These are phyloP conservation scores for Coemansia sp. DNA, from an alignment of 192 early-diverging fungal species.

Conservation along the genomic window DNA sequence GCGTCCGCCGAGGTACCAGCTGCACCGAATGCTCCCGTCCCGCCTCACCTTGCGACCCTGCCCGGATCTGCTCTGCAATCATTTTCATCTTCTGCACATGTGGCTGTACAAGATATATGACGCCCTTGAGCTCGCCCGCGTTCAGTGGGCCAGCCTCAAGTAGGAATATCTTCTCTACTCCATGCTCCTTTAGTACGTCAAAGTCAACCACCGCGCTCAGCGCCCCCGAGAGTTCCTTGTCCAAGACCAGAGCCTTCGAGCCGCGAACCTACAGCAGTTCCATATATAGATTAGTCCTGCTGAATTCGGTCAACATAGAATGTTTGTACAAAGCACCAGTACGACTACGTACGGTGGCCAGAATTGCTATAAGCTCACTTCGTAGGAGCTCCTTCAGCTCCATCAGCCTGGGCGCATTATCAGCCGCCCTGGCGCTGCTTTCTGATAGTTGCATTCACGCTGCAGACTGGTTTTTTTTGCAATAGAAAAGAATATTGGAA, in stretches of 20 bases:
- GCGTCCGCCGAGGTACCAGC: slow-evolving; percentile 86
- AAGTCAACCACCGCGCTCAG: slow-evolving; percentile 88
- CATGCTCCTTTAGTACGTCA: slow-evolving; percentile 89
- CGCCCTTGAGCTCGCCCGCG: slow-evolving; percentile 63
- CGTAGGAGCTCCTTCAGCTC: slow-evolving; percentile 45
- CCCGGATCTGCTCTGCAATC: slow-evolving; percentile 63
- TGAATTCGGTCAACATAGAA: not conserved
- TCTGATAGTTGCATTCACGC: not conserved
- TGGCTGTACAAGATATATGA: slow-evolving; percentile 86
- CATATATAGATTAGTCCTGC: not conserved
- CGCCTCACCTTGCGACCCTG: slow-evolving; percentile 13
- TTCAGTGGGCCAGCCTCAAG: slow-evolving; percentile 65
- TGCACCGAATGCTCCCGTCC: slow-evolving; percentile 66
- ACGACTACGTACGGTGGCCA: slow-evolving; percentile 35
- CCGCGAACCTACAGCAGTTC: slow-evolving; percentile 73
- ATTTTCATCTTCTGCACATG: slow-evolving; percentile 76
- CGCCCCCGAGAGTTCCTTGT: slow-evolving; percentile 77
- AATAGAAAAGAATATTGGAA: slow-evolving; percentile 5
- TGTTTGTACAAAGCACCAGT: not conserved
- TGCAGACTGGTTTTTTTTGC: not conserved
- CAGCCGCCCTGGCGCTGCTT: slow-evolving; percentile 1
- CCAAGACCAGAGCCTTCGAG: slow-evolving; percentile 87
- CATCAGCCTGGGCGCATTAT: slow-evolving; percentile 20
- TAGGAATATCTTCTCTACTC: slow-evolving; percentile 92
- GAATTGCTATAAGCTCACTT: slow-evolving; percentile 48